Evolutionary conservation across 305 asterid species (phyloP).

Genomic region (Galium porrigens): DNA sequence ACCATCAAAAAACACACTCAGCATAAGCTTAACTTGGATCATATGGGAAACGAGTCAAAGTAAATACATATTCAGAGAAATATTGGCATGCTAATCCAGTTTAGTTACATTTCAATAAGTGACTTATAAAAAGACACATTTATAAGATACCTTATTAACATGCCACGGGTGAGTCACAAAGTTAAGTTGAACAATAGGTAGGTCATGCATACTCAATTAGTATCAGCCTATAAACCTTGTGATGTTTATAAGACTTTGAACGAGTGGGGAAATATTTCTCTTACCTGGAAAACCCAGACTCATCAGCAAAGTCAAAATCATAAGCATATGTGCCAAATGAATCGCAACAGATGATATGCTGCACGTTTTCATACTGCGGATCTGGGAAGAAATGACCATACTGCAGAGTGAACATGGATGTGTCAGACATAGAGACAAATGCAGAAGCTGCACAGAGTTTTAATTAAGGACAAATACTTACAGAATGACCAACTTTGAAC

Average conservation of each 20-base stretch:
- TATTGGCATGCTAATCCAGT: neutral
- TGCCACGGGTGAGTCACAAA: constrained; percentile 1
- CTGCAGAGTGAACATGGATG: constrained; percentile 38
- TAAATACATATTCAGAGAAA: neutral
- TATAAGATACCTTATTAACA: neutral
- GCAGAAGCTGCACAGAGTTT: constrained; percentile 11
- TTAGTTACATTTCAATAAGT: neutral
- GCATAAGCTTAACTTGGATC: constrained; percentile 1
- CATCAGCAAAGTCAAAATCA: constrained; percentile 72
- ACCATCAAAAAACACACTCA: constrained; percentile 19
- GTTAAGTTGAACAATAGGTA: constrained; percentile 4
- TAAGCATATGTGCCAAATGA: constrained; percentile 88
- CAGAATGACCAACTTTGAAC: constrained; percentile 74
- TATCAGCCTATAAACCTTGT: constrained; percentile 12
- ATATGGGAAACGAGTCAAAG: neutral
- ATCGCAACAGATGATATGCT: constrained; percentile 89
- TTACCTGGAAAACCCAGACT: constrained; percentile 76
- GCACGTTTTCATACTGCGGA: constrained; percentile 91
- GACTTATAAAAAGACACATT: neutral
- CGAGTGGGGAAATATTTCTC: constrained; percentile 10
- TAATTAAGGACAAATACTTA: constrained; percentile 26
- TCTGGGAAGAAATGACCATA: constrained; percentile 97
- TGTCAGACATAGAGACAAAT: constrained; percentile 19
- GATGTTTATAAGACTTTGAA: constrained; percentile 13
- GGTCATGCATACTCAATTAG: neutral